Percentiles rank a stretch among this genome's conserved stretches.
Evolutionary conservation across 1,284 basidiomycete genomes (phyloP).

Genomic region (Pholiota adiposa): DNA sequence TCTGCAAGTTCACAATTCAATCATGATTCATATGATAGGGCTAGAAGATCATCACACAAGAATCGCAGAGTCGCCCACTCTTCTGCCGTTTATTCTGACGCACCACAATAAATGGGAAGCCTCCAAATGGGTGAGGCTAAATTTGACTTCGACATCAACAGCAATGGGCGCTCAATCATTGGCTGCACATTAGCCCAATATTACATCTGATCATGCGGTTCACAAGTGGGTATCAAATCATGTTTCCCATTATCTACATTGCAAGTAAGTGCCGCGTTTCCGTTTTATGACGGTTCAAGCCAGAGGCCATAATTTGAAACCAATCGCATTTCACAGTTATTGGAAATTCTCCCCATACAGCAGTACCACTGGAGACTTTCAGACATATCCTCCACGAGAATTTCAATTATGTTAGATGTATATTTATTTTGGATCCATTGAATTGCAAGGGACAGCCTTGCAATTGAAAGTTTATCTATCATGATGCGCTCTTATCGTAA

Average conservation of each 20-base stretch:
- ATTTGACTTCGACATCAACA: not conserved
- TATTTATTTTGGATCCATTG: not conserved
- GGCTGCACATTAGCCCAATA: not conserved
- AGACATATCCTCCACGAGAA: conserved; percentile 14
- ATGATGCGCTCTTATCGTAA: too few species aligned
- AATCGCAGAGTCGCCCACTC: conserved; percentile 19
- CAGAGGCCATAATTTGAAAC: not conserved
- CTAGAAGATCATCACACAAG: conserved; percentile 24
- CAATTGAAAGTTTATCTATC: too few species aligned
- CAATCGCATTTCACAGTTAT: conserved; percentile 20
- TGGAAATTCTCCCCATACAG: conserved; percentile 32
- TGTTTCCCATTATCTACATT: conserved; percentile 23
- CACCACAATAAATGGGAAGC: conserved; percentile 24
- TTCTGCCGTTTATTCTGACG: conserved; percentile 25
- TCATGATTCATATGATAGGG: conserved; percentile 1
- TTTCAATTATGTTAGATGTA: not conserved
- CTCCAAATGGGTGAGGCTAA: conserved; percentile 25
- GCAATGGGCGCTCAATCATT: not conserved
- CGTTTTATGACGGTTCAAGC: not conserved
- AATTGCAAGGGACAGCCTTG: too few species aligned
- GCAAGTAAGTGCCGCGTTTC: conserved; percentile 23
- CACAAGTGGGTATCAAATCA: conserved; percentile 25
- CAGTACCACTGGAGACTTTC: conserved; percentile 15
- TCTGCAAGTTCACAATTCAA: not conserved
- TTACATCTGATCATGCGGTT: not conserved